Evolutionary conservation across 306 rosid genomes (phyloP), one percentile per base, ranked within the genome.

Genomic region (Dalbergia cochinchinensis): DNA sequence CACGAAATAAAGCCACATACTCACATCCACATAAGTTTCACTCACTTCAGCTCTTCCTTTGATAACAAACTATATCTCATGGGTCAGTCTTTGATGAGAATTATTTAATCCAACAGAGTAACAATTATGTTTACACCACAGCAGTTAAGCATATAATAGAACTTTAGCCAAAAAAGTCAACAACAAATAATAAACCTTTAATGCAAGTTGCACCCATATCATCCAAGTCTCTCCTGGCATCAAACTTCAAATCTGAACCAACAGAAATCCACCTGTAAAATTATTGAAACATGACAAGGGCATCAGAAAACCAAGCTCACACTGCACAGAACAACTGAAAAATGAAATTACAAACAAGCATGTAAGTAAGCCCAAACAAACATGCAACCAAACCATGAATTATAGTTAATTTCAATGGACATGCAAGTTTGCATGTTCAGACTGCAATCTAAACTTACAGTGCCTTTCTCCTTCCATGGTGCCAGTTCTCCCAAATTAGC

Each of bases 241-340:
- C 99, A 84, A 88, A 95, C 90, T 93, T 95, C 88, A 95, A 88
- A 91, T 95, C 99, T 83, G 99, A 95, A 91, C 99, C 99, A 90
- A 95, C 94, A 87, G 99, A 95, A 86, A 95, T 87, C 99, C 99
- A 95, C 94, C 99, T 95, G 82, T 78, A 62, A 87, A 85, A 89
- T 77, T 77, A 74, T 67, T 9, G 71, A 82, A 74, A 78, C 77
- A 66, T 59, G 71, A 82, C 53, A 83, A 85, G 82, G 33, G 76
- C 67, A 82, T 83, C 78, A 78, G 73, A 83, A 69, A 5, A 53
- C 15, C 73, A 83, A 68, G 59, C 83, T 37, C 26, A 72, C 19
- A 48, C 26, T 61, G 79, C 63, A 47, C 59, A 58, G 48, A 34
- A 50, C 53, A 64, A 61, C 35, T 31, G 39, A 5, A 64, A 57